These are phyloP conservation scores for Podospora conica DNA, from an alignment of 495 filamentous ascomycete species.

Conservation along the genomic window DNA sequence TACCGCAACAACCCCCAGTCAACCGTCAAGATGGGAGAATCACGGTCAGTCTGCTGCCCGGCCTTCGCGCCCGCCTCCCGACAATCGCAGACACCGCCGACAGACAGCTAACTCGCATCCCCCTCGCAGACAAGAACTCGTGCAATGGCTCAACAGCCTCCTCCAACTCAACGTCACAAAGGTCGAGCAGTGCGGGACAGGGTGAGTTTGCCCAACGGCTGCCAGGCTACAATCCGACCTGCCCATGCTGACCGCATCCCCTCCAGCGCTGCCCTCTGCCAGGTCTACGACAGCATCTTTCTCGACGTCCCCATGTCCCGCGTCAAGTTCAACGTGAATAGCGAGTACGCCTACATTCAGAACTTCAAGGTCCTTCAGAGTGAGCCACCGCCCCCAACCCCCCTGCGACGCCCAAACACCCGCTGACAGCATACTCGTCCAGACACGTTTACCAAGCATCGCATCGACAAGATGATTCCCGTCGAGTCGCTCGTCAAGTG, in stretches of 20 bases:
- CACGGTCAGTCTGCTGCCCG: constrained; percentile 27
- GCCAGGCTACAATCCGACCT: not conserved
- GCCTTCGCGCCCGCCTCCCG: not conserved
- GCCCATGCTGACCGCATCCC: constrained; percentile 12
- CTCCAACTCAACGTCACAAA: constrained; percentile 96
- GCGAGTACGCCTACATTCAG: constrained; percentile 93
- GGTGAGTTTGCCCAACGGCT: constrained; percentile 52
- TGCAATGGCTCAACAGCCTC: constrained; percentile 95
- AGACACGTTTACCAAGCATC: constrained; percentile 81
- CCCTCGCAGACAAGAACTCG: constrained; percentile 76
- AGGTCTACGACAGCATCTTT: constrained; percentile 96
- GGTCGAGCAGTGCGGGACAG: constrained; percentile 97
- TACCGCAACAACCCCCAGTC: constrained; percentile 5
- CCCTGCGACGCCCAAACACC: constrained; percentile 11
- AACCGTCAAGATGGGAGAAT: constrained; percentile 35
- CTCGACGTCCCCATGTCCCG: constrained; percentile 92
- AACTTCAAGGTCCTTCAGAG: constrained; percentile 97
- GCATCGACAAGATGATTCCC: constrained; percentile 79
- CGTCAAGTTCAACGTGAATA: constrained; percentile 97
- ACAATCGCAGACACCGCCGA: not conserved
- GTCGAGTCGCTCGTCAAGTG: constrained; percentile 88
- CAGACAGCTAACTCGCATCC: not conserved
- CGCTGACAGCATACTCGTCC: constrained; percentile 11
- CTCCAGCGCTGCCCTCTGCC: constrained; percentile 84
- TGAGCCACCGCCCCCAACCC: constrained; percentile 40